These are phyloP conservation scores for Roridomyces roridus DNA, from an alignment of 768 basidiomycete species.

Conservation along the genomic window DNA sequence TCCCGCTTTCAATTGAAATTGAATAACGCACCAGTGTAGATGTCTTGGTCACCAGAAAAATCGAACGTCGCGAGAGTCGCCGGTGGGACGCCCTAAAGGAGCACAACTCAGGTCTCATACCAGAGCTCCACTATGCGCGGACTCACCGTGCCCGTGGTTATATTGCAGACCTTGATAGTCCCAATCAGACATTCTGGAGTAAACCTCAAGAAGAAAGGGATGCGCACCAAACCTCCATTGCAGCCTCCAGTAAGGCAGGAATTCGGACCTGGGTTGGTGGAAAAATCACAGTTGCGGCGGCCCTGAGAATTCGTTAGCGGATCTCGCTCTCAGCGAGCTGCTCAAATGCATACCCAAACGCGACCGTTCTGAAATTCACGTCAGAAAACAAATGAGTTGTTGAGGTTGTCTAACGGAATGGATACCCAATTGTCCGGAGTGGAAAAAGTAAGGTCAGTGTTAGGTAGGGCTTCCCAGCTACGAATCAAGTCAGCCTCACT, in stretches of 20 bases:
- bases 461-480: constrained; percentile 12
- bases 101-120: constrained; percentile 2
- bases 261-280: constrained; percentile 2
- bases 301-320: neutral
- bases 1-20: neutral
- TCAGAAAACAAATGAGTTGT: neutral
- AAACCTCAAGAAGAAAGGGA: neutral
- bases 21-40: constrained; percentile 4
- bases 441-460: neutral
- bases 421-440: constrained; percentile 7
- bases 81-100: constrained; percentile 7
- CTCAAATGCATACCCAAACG: constrained; percentile 12
- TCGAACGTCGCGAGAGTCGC: constrained; percentile 11
- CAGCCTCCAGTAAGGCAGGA: constrained; percentile 12
- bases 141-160: constrained; percentile 9
- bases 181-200: neutral
- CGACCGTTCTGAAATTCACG: constrained; percentile 5
- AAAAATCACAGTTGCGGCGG: constrained; percentile 12
- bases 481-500: neutral
- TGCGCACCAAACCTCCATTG: constrained; percentile 10
- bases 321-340: too few relatives aligned
- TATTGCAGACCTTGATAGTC: neutral
- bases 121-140: neutral
- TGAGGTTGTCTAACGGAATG: neutral
- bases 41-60: constrained; percentile 2